These are phyloP conservation scores for Vigna trinervia DNA, from an alignment of 306 rosid species.

Conservation along the genomic window DNA sequence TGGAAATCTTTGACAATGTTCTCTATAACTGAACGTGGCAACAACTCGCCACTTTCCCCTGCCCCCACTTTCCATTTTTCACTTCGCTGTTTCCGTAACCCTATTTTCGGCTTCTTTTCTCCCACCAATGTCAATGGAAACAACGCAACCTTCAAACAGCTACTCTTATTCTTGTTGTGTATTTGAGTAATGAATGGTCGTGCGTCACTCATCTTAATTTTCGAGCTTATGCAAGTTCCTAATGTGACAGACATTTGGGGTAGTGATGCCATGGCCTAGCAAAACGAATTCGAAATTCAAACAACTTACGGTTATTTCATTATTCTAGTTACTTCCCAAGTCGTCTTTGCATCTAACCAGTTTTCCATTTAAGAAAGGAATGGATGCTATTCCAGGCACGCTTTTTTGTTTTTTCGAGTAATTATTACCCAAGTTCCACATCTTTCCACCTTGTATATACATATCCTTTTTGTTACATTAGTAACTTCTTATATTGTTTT, in stretches of 20 bases:
- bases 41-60: constrained; percentile 38
- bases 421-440: not conserved
- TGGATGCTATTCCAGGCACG: not conserved
- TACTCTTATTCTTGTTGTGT: not conserved
- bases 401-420: not conserved
- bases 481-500: no score
- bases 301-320: not conserved
- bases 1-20: constrained; percentile 44
- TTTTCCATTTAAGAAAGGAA: constrained; percentile 35
- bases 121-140: constrained; percentile 6
- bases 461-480: no score
- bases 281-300: not conserved
- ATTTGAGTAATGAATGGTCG: constrained; percentile 34
- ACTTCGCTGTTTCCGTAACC: not conserved
- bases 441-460: not conserved
- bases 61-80: constrained; percentile 51
- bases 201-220: constrained; percentile 5
- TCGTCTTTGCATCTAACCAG: constrained; percentile 1
- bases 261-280: constrained; percentile 49
- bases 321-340: constrained; percentile 6
- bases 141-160: constrained; percentile 17
- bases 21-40: constrained; percentile 33
- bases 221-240: constrained; percentile 20
- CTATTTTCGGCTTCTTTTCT: not conserved
- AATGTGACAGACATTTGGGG: constrained; percentile 30